Percentiles rank a stretch among this genome's conserved stretches.
These are phyloP conservation scores for Globisporangium spiculum DNA, from an alignment of 352 stramenopile genomes.

Conservation along the genomic window DNA sequence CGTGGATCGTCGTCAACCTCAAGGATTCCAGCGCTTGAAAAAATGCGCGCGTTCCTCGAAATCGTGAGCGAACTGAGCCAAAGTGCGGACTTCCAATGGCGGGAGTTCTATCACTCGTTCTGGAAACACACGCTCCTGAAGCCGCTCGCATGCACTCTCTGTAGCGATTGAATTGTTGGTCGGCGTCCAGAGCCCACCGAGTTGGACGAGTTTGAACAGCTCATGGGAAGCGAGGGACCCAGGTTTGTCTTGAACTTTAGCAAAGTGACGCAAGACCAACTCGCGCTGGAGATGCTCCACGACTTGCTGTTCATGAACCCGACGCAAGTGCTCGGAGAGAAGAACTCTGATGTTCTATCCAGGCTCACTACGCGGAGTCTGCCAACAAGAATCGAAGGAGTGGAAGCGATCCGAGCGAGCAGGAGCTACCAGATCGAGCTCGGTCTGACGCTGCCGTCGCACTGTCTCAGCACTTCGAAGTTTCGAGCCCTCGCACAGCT, in stretches of 20 bases:
- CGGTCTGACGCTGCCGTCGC: neutral
- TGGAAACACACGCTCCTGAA: neutral
- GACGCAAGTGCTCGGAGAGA: neutral
- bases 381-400: no score
- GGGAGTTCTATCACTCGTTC: neutral
- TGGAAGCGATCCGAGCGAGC: no score
- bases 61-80: neutral
- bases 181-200: neutral
- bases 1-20: neutral
- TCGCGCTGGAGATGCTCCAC: neutral
- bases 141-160: neutral
- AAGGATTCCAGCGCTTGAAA: neutral
- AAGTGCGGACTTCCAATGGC: neutral
- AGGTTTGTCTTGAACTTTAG: neutral
- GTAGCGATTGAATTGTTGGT: neutral
- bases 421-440: neutral
- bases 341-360: neutral
- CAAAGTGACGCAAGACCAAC: neutral
- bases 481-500: neutral
- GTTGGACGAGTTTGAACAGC: conserved; percentile 3
- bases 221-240: conserved; percentile 6
- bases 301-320: neutral
- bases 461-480: neutral
- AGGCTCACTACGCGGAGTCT: neutral
- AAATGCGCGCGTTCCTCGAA: neutral